A percentile compares a stretch with the other conserved stretches of the same genome.
These are phyloP conservation scores for Martiniozyma abietophila DNA, from an alignment of 805 yeast genomes.

Conservation along the genomic window DNA sequence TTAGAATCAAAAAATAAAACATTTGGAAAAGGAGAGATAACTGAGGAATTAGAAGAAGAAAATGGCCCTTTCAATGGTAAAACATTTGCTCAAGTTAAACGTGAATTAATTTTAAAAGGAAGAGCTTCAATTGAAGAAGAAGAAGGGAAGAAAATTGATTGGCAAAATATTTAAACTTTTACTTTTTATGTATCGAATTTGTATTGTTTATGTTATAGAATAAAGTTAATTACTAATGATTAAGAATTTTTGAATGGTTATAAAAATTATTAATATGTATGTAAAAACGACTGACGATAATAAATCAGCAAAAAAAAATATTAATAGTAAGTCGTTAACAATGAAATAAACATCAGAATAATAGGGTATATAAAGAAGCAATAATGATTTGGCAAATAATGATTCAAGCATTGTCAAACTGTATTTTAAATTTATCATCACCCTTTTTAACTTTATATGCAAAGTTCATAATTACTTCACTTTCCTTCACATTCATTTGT, in stretches of 20 bases:
- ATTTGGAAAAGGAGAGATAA: background rate
- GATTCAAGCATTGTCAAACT: slow-evolving; percentile 23
- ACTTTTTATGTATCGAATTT: no score
- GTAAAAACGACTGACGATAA: no score
- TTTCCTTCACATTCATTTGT: slow-evolving; percentile 53
- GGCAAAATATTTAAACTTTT: no score
- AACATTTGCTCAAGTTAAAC: slow-evolving; percentile 38
- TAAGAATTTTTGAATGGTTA: no score
- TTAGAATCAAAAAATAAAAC: slow-evolving; percentile 1
- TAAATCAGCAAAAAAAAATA: no score
- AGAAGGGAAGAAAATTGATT: slow-evolving; percentile 10
- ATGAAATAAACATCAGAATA: no score
- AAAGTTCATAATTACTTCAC: slow-evolving; percentile 81
- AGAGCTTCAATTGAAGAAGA: slow-evolving; percentile 39
- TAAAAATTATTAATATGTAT: background rate
- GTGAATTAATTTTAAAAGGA: slow-evolving; percentile 52
- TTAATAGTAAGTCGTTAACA: no score
- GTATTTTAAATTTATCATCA: slow-evolving; percentile 30
- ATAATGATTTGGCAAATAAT: no score
- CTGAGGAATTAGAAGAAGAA: slow-evolving; percentile 6
- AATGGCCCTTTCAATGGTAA: slow-evolving; percentile 32
- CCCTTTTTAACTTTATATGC: slow-evolving; percentile 77
- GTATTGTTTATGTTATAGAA: no score
- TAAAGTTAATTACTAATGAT: no score
- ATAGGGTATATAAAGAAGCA: no score